A percentile compares a stretch with the other conserved stretches of the same genome.
phyloP scores from a whole-genome alignment of 1,139 yeast species.

The Diutina mesorugosa region DNA sequence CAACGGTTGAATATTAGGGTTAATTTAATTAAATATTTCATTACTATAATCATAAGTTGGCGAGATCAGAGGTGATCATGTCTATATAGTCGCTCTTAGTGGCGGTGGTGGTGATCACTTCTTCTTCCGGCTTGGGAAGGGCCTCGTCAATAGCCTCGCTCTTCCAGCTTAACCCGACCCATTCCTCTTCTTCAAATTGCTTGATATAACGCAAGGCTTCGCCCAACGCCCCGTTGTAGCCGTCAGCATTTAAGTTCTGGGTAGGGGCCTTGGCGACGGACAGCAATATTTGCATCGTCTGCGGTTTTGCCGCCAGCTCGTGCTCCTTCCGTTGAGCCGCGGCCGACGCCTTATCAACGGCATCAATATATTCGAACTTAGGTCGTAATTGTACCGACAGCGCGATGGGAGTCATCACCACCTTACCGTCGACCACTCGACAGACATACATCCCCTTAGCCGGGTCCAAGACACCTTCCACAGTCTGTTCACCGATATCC shows the following conservation, averaged over 20 bases:
- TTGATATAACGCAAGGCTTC: background rate
- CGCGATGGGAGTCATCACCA: background rate
- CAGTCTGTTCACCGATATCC: background rate
- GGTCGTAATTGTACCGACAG: background rate
- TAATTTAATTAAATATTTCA: background rate
- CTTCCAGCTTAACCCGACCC: conserved; percentile 1
- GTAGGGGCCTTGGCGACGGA: background rate
- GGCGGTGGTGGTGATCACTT: background rate
- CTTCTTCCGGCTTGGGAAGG: background rate
- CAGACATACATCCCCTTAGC: background rate
- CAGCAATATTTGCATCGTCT: background rate
- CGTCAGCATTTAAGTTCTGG: conserved; percentile 1
- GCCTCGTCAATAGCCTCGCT: background rate
- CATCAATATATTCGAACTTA: background rate
- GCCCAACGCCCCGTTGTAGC: conserved; percentile 2
- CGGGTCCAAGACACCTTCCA: conserved; percentile 1
- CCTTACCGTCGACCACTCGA: background rate
- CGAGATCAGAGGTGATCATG: background rate
- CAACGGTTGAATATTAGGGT: too few species aligned
- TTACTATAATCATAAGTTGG: background rate
- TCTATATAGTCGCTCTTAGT: background rate
- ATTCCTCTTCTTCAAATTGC: background rate
- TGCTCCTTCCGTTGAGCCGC: background rate
- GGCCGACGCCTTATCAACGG: background rate
- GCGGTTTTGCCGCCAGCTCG: background rate